Evolutionary conservation across 1,284 basidiomycete species (phyloP), one percentile per base, ranked within the genome.

Genomic region (Clitocybe nebularis): DNA sequence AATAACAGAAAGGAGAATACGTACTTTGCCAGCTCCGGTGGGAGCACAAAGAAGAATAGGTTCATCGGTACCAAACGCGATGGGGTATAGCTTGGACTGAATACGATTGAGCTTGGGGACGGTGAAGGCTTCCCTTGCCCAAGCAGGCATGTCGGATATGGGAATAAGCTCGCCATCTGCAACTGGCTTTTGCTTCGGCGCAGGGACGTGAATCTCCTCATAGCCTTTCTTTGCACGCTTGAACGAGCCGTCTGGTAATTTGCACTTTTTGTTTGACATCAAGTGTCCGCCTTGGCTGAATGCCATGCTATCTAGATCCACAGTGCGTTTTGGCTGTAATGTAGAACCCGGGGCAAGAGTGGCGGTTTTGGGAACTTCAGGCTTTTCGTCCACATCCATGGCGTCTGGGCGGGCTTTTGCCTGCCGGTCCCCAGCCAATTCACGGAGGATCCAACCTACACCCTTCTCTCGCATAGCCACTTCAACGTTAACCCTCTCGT

Each of bases 391-490:
- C 25, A 94, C 81, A 41, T 92, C 89, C 87, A 92, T 91, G 0
- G 79, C 77, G 36, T 87, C 76, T 11, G 64, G 62, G 22, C 47
- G 56, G 4, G 69, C 64, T 54, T 80, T 79, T 3, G 75, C 65
- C 51, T 81, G 79, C 14, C 87, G 71, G 50, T 89, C 89, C 2
- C 92, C 89, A 16, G 81, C 75, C 3, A 99, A 74, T 45, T 93
- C 90, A 42, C 90, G 84, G 41, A 97, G 62, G 60, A 99, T 98
- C 93, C 93, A 98, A 1, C 91, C 93, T 2, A 94, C 81, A 14
- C 91, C 93, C 66, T 92, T 94, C 70, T 99, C 96, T 36, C 96
- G 79, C 95, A 99, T 99, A 0, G 90, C 92, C 2, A 99, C 96
- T 66, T 99, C 93, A 25, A 98, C 78, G 57, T 99, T 93, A 43